Evolutionary conservation across 192 early-diverging fungal genomes (phyloP).

Genomic region (Dissophora globulifera): DNA sequence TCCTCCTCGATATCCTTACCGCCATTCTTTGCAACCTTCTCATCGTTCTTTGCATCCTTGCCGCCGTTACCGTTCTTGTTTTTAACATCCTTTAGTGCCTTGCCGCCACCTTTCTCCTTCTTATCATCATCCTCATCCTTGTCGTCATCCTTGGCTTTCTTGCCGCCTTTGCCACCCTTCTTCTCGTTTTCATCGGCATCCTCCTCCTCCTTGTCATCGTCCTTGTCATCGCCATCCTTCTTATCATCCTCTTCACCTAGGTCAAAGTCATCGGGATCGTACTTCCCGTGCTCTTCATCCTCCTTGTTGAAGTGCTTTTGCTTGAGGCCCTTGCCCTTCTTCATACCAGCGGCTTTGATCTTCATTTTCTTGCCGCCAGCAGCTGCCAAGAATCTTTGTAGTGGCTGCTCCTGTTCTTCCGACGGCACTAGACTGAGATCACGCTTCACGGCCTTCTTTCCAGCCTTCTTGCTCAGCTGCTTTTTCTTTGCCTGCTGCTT

Average conservation of each 20-base stretch:
- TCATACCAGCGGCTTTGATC: too few species aligned
- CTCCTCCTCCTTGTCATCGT: neutral
- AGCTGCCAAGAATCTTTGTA: neutral
- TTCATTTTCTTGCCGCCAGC: too few species aligned
- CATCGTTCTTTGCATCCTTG: neutral
- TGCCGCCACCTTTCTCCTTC: neutral
- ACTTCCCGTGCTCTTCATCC: slow-evolving; percentile 31
- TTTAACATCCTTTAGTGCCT: neutral
- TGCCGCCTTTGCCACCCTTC: slow-evolving; percentile 5
- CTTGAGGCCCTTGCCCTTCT: too few species aligned
- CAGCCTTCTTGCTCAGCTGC: neutral
- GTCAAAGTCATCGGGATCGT: neutral
- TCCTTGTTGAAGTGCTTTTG: slow-evolving; percentile 14
- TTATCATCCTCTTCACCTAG: neutral
- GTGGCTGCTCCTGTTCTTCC: too few species aligned
- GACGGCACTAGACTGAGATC: neutral
- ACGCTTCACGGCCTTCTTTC: neutral
- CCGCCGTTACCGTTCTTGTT: neutral
- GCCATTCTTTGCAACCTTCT: neutral
- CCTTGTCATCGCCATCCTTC: neutral
- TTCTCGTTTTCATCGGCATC: neutral
- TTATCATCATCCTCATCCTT: neutral
- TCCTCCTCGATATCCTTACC: neutral
- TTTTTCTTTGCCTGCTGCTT: slow-evolving; percentile 14
- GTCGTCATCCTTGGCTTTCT: neutral